Conservation (phyloP, 805 yeast species). For the Barnettozyma sp. region DNA sequence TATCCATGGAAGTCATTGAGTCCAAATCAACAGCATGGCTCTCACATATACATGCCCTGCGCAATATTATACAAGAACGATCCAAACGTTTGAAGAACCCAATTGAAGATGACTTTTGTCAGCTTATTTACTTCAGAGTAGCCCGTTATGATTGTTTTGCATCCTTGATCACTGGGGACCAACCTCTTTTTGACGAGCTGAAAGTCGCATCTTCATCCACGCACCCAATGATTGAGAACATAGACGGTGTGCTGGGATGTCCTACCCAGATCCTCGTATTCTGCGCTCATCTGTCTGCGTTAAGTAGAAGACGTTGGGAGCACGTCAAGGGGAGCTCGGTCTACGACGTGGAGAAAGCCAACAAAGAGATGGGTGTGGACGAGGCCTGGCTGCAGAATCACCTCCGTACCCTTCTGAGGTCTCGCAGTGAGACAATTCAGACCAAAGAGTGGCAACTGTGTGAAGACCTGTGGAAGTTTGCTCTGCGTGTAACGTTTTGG, state of each 20-base stretch:
- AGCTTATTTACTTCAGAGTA: conserved; percentile 8
- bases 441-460: conserved; percentile 6
- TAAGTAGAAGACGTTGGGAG: conserved; percentile 1
- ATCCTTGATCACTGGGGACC: conserved; percentile 9
- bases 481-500: conserved; percentile 4
- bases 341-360: background rate
- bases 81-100: conserved; percentile 4
- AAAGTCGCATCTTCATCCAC: background rate
- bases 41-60: conserved; percentile 8
- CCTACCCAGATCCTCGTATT: conserved; percentile 8
- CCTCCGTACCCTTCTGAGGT: background rate
- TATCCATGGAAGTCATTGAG: conserved; percentile 11
- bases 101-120: background rate
- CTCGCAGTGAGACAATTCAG: background rate
- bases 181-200: conserved; percentile 7
- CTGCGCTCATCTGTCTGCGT: conserved; percentile 5
- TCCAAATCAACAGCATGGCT: conserved; percentile 9
- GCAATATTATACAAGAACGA: conserved; percentile 7
- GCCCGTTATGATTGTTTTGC: conserved; percentile 13
- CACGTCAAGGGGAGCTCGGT: background rate
- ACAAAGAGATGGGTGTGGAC: background rate
- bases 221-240: conserved; percentile 8
- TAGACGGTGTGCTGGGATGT: conserved; percentile 12
- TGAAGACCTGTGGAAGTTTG: conserved; percentile 6
- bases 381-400: background rate